A percentile compares a stretch with the other conserved stretches of the same genome.
Conservation (phyloP, 1,284 basidiomycete genomes). For the Rhodotorula mucilaginosa region DNA sequence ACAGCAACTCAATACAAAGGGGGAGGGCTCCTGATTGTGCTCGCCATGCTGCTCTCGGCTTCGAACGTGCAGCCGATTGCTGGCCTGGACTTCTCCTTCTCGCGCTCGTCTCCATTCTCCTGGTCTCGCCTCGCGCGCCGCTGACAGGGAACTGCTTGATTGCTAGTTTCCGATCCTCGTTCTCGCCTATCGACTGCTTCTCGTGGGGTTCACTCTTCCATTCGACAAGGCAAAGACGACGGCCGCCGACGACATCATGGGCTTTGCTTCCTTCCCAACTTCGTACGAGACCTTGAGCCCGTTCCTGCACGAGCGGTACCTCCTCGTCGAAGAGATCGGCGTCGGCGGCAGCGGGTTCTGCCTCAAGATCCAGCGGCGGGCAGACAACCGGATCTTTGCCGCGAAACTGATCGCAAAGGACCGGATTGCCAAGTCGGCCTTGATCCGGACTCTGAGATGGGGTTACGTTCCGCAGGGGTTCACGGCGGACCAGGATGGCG, state of each 20-base stretch:
- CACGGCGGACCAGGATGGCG: conserved; percentile 36
- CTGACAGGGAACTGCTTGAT: neutral
- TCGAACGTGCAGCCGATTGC: neutral
- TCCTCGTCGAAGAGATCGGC: conserved; percentile 68
- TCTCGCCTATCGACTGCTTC: neutral
- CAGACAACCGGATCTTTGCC: conserved; percentile 66
- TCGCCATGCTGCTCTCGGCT: no score
- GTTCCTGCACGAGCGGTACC: conserved; percentile 55
- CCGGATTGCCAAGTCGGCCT: conserved; percentile 8
- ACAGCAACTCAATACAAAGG: no score
- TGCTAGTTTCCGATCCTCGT: neutral
- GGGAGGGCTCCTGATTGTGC: no score
- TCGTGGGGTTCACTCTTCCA: neutral
- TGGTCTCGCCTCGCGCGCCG: no score
- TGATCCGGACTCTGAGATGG: conserved; percentile 30
- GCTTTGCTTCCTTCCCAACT: conserved; percentile 12
- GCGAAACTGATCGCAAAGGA: conserved; percentile 83
- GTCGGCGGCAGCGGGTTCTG: conserved; percentile 90
- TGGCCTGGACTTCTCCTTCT: neutral
- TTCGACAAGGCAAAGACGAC: neutral
- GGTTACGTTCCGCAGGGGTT: conserved; percentile 45
- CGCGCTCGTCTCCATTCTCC: neutral
- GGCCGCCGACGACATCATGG: conserved; percentile 8
- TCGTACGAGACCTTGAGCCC: conserved; percentile 11
- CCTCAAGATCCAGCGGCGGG: conserved; percentile 44